Percentiles rank a stretch among this genome's conserved stretches.
phyloP scores from a whole-genome alignment of 495 filamentous ascomycete genomes.

The Zalerion maritima region DNA sequence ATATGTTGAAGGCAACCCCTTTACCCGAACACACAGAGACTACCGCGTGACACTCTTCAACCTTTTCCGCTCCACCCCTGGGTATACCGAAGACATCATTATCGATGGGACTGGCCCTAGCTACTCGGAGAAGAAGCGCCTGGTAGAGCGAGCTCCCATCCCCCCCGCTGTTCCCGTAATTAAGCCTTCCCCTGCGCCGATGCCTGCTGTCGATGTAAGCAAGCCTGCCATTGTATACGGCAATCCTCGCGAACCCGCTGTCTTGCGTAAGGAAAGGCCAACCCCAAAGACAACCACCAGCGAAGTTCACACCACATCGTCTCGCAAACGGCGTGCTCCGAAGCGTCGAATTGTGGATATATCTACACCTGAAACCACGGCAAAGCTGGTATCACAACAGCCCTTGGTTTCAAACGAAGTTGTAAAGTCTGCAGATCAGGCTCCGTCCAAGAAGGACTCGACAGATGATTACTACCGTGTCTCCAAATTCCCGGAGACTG shows the following conservation, averaged over 20 bases:
- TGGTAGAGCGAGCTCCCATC: constrained; percentile 70
- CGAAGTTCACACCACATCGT: constrained; percentile 37
- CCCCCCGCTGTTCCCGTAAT: constrained; percentile 61
- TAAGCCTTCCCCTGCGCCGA: constrained; percentile 43
- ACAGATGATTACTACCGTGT: constrained; percentile 27
- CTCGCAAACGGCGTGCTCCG: constrained; percentile 33
- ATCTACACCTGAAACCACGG: constrained; percentile 44
- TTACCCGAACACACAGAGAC: constrained; percentile 69
- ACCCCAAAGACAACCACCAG: constrained; percentile 26
- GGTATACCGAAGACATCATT: constrained; percentile 77
- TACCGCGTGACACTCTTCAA: constrained; percentile 92
- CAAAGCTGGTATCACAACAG: constrained; percentile 12
- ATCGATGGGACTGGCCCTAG: constrained; percentile 73
- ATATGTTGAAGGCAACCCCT: constrained; percentile 81
- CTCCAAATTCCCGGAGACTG: constrained; percentile 23
- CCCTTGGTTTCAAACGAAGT: constrained; percentile 3
- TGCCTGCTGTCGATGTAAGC: constrained; percentile 47
- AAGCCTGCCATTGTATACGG: constrained; percentile 44
- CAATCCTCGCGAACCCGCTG: constrained; percentile 26
- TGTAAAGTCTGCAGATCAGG: not conserved
- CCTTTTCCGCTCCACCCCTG: constrained; percentile 82
- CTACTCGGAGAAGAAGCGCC: constrained; percentile 66
- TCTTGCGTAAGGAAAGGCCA: constrained; percentile 37
- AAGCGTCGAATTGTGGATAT: constrained; percentile 75
- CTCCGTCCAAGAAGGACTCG: constrained; percentile 1